phyloP scores from a whole-genome alignment of 1,284 basidiomycete genomes.

The Cerrena zonata region DNA sequence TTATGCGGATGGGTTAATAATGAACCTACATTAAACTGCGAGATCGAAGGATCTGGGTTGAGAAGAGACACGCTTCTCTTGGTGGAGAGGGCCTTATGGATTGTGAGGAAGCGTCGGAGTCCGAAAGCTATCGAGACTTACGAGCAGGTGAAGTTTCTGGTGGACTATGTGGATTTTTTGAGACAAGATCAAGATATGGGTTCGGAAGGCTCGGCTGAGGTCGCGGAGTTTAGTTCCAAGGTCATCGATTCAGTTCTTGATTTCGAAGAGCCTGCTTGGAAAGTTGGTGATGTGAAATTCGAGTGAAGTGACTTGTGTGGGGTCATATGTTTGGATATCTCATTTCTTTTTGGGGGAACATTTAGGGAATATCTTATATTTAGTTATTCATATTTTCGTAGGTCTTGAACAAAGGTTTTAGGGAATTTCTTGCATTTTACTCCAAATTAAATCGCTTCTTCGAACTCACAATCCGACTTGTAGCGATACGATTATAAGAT shows the following conservation, averaged over 20 bases:
- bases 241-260: background rate
- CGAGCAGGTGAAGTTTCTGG: slow-evolving; percentile 84
- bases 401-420: background rate
- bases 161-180: slow-evolving; percentile 73
- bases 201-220: background rate
- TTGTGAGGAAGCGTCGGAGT: slow-evolving; percentile 73
- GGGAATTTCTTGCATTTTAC: too few relatives aligned
- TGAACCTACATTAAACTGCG: slow-evolving; percentile 9
- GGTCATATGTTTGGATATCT: background rate
- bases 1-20: slow-evolving; percentile 65
- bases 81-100: slow-evolving; percentile 67
- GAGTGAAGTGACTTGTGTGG: background rate
- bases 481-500: too few relatives aligned
- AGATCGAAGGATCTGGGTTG: background rate
- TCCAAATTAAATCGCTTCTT: too few relatives aligned
- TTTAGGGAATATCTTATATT: background rate
- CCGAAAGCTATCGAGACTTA: slow-evolving; percentile 86
- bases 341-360: background rate
- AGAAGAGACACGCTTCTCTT: slow-evolving; percentile 52
- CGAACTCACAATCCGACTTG: too few relatives aligned
- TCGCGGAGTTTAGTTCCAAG: background rate
- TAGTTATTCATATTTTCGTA: background rate
- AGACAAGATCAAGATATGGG: slow-evolving; percentile 19
- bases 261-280: background rate
- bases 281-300: background rate